phyloP scores from a whole-genome alignment of 306 rosid species.

The Vicia villosa region DNA sequence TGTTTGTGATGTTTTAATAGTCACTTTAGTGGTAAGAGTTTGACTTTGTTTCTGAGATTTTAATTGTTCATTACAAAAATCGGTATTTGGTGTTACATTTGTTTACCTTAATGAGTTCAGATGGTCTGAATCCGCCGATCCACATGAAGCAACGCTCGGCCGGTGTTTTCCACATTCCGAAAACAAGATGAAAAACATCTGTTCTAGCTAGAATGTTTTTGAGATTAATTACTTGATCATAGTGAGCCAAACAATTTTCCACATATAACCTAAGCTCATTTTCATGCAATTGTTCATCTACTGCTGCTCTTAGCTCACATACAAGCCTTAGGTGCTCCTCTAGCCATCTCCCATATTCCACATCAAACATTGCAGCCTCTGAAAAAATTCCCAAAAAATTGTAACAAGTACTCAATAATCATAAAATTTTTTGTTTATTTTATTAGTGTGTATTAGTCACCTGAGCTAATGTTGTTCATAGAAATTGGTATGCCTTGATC shows the following conservation, averaged over 20 bases:
- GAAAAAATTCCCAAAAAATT: background rate
- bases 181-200: conserved; percentile 79
- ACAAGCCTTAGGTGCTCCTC: conserved; percentile 82
- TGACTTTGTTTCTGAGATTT: no score
- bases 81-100: conserved; percentile 13
- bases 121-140: conserved; percentile 93
- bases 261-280: conserved; percentile 79
- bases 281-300: conserved; percentile 78
- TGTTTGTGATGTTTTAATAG: no score
- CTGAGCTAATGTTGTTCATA: conserved; percentile 65
- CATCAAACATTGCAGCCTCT: conserved; percentile 84
- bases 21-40: no score
- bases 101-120: conserved; percentile 87
- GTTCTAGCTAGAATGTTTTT: conserved; percentile 73
- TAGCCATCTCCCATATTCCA: conserved; percentile 81
- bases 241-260: conserved; percentile 74
- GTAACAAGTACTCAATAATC: background rate
- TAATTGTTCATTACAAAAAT: no score
- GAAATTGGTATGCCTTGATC: conserved; percentile 74
- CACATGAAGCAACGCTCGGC: conserved; percentile 95
- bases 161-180: conserved; percentile 94
- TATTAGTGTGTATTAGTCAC: conserved; percentile 34
- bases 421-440: background rate
- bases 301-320: conserved; percentile 84
- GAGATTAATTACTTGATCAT: conserved; percentile 68